A percentile compares a stretch with the other conserved stretches of the same genome.
Evolutionary conservation across 225 moss, liverwort and hornwort genomes (phyloP).

Genomic region (Ulota crispa): DNA sequence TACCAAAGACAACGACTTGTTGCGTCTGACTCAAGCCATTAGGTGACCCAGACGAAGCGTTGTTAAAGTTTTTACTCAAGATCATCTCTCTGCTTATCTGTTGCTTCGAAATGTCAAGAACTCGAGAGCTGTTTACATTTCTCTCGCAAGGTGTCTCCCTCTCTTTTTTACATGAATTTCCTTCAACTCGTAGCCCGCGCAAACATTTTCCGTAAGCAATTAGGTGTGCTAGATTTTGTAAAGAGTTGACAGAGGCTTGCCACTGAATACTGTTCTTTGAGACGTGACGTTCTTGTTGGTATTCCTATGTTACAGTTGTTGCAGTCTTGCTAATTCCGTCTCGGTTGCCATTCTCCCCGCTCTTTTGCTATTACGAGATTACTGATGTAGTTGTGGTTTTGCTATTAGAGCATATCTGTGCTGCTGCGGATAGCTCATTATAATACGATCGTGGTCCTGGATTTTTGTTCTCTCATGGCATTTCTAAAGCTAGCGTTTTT

Average conservation of each 20-base stretch:
- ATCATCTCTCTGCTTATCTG: background rate
- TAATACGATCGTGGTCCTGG: background rate
- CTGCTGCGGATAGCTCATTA: background rate
- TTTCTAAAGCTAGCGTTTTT: background rate
- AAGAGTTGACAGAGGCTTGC: background rate
- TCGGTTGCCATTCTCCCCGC: background rate
- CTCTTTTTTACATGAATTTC: background rate
- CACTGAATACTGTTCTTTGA: background rate
- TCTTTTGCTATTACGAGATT: background rate
- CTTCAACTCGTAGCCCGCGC: background rate
- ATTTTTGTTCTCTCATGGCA: slow-evolving; percentile 1
- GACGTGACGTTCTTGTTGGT: background rate
- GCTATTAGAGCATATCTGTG: background rate
- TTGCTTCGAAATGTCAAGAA: background rate
- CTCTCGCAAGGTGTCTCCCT: background rate
- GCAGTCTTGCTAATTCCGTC: background rate
- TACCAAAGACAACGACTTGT: background rate
- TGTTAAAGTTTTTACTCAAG: slow-evolving; percentile 6
- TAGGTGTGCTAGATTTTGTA: background rate
- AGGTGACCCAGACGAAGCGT: slow-evolving; percentile 1
- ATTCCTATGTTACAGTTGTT: too few relatives aligned
- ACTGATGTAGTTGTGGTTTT: background rate
- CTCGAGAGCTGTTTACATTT: background rate
- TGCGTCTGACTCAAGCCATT: slow-evolving; percentile 20
- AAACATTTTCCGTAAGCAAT: background rate